Evolutionary conservation across 1,139 yeast genomes (phyloP).

Genomic region (Protomyces macrosporus): DNA sequence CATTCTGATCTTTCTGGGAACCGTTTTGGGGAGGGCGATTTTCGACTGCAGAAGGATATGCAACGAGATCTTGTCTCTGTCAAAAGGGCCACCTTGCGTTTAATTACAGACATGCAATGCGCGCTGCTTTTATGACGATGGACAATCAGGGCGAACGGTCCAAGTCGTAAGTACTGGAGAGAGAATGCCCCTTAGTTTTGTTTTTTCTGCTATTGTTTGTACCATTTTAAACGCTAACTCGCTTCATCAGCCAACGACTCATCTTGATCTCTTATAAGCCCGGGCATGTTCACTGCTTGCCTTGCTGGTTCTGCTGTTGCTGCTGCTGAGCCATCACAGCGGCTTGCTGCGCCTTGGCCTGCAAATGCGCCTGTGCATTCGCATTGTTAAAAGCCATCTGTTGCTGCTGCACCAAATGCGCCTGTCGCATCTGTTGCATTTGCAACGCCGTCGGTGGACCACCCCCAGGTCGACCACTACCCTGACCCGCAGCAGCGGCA

Average conservation of each 20-base stretch:
- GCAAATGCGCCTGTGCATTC: neutral
- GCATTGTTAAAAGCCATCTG: slow-evolving; percentile 1
- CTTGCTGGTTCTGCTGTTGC: too few species aligned
- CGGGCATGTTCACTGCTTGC: too few species aligned
- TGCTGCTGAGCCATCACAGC: neutral
- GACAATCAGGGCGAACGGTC: too few species aligned
- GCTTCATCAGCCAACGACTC: neutral
- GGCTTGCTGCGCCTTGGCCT: neutral
- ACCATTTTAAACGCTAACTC: neutral
- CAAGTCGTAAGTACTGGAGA: too few species aligned
- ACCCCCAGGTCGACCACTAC: neutral
- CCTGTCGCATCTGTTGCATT: slow-evolving; percentile 24
- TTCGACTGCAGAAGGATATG: too few species aligned
- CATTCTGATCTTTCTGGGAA: neutral
- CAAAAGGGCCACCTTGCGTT: too few species aligned
- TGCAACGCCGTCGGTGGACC: slow-evolving; percentile 15
- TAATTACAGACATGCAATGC: too few species aligned
- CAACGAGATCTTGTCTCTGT: too few species aligned
- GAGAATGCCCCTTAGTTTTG: neutral
- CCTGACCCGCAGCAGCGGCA: neutral
- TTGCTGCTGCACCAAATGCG: slow-evolving; percentile 25
- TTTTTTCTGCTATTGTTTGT: neutral
- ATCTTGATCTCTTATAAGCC: neutral
- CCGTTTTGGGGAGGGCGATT: neutral
- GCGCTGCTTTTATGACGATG: neutral